A percentile compares a stretch with the other conserved stretches of the same genome.
Conservation (phyloP, 1,139 yeast species). For the Diutina sp. region DNA sequence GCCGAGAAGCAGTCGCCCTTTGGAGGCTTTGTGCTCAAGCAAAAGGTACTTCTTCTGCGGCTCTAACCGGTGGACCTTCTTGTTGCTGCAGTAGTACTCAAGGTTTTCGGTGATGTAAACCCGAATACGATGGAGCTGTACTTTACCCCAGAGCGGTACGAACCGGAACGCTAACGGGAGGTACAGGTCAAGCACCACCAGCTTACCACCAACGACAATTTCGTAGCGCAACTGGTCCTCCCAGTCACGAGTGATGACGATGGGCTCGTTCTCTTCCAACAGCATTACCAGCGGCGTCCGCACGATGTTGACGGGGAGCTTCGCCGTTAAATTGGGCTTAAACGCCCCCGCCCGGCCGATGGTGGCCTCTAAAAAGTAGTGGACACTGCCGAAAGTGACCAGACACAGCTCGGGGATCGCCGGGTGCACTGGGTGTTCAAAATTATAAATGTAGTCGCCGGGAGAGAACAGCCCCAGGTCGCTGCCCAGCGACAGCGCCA, state of each 20-base stretch:
- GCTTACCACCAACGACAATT: conserved; percentile 79
- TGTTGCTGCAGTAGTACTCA: conserved; percentile 78
- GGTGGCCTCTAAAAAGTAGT: conserved; percentile 54
- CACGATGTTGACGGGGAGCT: conserved; percentile 50
- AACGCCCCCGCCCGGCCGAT: conserved; percentile 76
- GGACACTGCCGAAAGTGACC: conserved; percentile 73
- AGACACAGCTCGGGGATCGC: conserved; percentile 70
- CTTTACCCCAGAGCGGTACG: conserved; percentile 73
- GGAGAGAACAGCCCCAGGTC: conserved; percentile 34
- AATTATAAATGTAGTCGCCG: conserved; percentile 86
- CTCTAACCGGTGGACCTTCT: conserved; percentile 83
- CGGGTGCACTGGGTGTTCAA: conserved; percentile 79
- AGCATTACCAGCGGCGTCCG: conserved; percentile 70
- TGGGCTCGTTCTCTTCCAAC: conserved; percentile 85
- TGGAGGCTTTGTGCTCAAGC: conserved; percentile 64
- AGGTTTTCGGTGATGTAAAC: conserved; percentile 78
- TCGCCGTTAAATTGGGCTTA: conserved; percentile 59
- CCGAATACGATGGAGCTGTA: conserved; percentile 74
- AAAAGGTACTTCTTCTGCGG: conserved; percentile 72
- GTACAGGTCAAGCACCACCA: conserved; percentile 70
- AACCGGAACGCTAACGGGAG: conserved; percentile 77
- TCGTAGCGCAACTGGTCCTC: conserved; percentile 85
- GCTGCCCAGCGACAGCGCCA: neutral
- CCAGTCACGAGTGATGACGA: conserved; percentile 85
- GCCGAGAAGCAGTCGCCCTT: conserved; percentile 29